These are phyloP conservation scores for Phlebopus sp. DNA, from an alignment of 1,284 basidiomycete species.

Conservation along the genomic window DNA sequence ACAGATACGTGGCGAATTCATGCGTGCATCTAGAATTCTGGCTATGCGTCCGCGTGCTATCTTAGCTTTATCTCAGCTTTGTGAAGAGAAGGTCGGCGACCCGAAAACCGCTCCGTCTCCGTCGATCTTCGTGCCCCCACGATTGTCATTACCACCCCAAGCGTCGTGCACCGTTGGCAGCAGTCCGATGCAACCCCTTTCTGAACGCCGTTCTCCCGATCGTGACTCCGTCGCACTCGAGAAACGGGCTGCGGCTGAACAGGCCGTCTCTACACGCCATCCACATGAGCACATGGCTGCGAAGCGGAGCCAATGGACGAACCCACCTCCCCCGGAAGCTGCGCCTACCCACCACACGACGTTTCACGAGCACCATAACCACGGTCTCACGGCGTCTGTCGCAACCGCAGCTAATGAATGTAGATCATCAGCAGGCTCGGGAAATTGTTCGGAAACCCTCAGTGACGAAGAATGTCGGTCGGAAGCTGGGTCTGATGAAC, in stretches of 20 bases:
- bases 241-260: slow-evolving; percentile 29
- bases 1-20: slow-evolving; percentile 98
- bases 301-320: slow-evolving; percentile 73
- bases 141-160: slow-evolving; percentile 60
- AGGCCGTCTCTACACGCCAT: slow-evolving; percentile 38
- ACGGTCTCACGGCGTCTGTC: slow-evolving; percentile 64
- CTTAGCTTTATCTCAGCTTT: slow-evolving; percentile 77
- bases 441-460: slow-evolving; percentile 52
- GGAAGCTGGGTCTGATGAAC: slow-evolving; percentile 65
- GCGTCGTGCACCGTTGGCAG: slow-evolving; percentile 66
- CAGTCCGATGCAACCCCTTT: slow-evolving; percentile 51
- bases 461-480: slow-evolving; percentile 63
- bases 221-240: slow-evolving; percentile 44
- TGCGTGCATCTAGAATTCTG: slow-evolving; percentile 89
- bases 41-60: slow-evolving; percentile 76
- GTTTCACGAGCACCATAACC: slow-evolving; percentile 64
- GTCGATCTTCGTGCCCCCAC: slow-evolving; percentile 50
- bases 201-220: slow-evolving; percentile 50
- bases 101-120: slow-evolving; percentile 41
- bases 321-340: slow-evolving; percentile 76
- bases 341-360: slow-evolving; percentile 59
- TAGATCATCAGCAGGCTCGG: slow-evolving; percentile 49
- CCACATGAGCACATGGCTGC: slow-evolving; percentile 77
- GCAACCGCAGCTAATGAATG: slow-evolving; percentile 52
- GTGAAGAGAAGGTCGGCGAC: slow-evolving; percentile 69